Evolutionary conservation across 1,139 yeast genomes (phyloP).

Genomic region (Nematodospora anomalae): DNA sequence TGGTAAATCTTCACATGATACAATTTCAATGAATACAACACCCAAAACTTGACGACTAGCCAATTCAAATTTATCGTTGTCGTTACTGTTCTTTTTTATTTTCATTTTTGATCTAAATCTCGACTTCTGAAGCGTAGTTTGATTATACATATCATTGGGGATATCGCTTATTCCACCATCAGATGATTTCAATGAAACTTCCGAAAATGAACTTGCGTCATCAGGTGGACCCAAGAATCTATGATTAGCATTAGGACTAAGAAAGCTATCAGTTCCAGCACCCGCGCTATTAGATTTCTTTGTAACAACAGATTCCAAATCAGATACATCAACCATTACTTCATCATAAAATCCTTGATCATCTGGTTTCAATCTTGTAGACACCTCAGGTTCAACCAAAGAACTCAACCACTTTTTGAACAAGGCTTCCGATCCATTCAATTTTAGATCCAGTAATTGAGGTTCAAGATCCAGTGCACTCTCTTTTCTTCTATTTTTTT

Average conservation of each 20-base stretch:
- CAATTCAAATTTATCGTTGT: constrained; percentile 26
- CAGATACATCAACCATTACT: constrained; percentile 30
- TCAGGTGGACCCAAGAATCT: constrained; percentile 1
- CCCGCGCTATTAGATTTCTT: constrained; percentile 4
- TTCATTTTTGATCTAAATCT: constrained; percentile 11
- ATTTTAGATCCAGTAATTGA: constrained; percentile 8
- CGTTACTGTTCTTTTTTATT: constrained; percentile 11
- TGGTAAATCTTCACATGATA: constrained; percentile 71
- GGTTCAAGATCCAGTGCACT: not conserved
- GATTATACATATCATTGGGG: constrained; percentile 5
- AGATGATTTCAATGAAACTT: constrained; percentile 22
- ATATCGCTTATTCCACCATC: constrained; percentile 15
- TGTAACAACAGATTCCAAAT: constrained; percentile 25
- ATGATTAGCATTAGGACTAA: constrained; percentile 1
- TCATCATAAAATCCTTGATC: constrained; percentile 47
- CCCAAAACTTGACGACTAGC: constrained; percentile 57
- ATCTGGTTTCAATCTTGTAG: constrained; percentile 25
- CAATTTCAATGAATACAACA: constrained; percentile 72
- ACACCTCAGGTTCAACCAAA: constrained; percentile 34
- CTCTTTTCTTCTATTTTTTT: constrained; percentile 7
- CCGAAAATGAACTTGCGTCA: constrained; percentile 24
- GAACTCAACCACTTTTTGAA: constrained; percentile 32
- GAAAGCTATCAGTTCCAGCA: not conserved
- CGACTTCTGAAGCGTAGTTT: constrained; percentile 7
- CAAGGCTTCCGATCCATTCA: constrained; percentile 14